Conservation (phyloP, 768 basidiomycete genomes). For the Kwoniella mangroviensis region DNA sequence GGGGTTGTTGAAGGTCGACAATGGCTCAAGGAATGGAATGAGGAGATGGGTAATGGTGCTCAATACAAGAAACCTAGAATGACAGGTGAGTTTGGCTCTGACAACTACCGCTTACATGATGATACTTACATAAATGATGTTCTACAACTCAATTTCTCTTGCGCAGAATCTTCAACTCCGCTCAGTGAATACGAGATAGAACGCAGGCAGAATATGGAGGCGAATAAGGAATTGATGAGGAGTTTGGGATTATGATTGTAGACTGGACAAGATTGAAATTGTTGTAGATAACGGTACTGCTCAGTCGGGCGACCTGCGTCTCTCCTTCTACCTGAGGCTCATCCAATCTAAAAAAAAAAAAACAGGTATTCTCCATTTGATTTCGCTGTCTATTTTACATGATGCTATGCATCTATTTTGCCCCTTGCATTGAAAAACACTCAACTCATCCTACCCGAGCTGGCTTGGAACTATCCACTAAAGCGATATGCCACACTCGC, state of each 20-base stretch:
- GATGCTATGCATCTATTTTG: not conserved
- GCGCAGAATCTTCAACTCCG: not conserved
- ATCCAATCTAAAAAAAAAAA: too few species aligned
- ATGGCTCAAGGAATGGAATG: constrained; percentile 12
- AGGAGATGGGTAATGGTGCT: constrained; percentile 8
- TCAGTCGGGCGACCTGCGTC: too few species aligned
- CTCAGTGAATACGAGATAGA: constrained; percentile 34
- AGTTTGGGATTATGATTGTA: constrained; percentile 19
- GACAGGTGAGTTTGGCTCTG: not conserved
- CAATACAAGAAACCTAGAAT: not conserved
- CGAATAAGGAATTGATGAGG: constrained; percentile 29
- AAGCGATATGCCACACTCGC: not conserved
- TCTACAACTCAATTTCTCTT: not conserved
- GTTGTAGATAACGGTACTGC: too few species aligned
- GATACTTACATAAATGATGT: not conserved
- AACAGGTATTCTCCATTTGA: not conserved
- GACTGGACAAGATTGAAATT: not conserved
- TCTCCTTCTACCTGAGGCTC: too few species aligned
- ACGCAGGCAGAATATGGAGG: constrained; percentile 29
- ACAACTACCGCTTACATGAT: not conserved
- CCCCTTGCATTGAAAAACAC: too few species aligned
- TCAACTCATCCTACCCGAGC: too few species aligned
- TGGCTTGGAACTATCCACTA: too few species aligned
- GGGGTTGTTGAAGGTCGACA: constrained; percentile 9
- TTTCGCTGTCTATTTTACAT: not conserved